Conservation (phyloP, 129 eudicot species). For the Artemisia annua region DNA sequence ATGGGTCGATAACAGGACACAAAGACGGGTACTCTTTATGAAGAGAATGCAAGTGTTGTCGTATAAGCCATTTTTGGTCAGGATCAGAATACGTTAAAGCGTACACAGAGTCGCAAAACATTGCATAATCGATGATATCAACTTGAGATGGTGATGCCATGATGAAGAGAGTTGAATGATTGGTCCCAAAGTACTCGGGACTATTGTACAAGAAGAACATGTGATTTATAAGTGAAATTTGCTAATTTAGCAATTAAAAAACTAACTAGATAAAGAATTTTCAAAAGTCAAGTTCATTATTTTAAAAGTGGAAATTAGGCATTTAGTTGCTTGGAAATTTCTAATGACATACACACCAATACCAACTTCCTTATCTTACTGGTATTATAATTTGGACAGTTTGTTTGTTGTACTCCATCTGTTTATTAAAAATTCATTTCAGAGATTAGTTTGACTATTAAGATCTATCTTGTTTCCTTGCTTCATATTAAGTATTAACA, state of each 20-base stretch:
- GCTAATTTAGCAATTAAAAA: not conserved
- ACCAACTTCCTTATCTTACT: conserved; percentile 29
- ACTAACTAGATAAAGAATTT: conserved; percentile 21
- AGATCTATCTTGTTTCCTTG: not conserved
- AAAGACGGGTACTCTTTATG: conserved; percentile 45
- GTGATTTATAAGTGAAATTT: conserved; percentile 6
- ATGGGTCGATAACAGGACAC: conserved; percentile 34
- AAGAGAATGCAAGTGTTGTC: conserved; percentile 53
- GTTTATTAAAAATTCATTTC: not conserved
- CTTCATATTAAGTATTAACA: no score
- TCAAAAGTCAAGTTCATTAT: conserved; percentile 17
- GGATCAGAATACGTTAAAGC: conserved; percentile 55
- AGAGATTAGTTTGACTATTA: not conserved
- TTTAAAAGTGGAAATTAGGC: conserved; percentile 16
- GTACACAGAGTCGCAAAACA: conserved; percentile 35
- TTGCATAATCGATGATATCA: conserved; percentile 55
- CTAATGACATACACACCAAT: conserved; percentile 1
- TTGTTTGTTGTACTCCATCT: not conserved
- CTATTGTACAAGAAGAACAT: not conserved
- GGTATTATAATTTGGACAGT: not conserved
- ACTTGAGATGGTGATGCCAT: conserved; percentile 47
- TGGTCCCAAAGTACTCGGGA: not conserved
- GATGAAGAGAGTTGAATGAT: conserved; percentile 14
- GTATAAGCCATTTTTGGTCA: conserved; percentile 62
- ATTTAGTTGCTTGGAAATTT: conserved; percentile 35